phyloP scores from a whole-genome alignment of 2,329 filamentous ascomycete species.

The Trichoderma pleuroti region DNA sequence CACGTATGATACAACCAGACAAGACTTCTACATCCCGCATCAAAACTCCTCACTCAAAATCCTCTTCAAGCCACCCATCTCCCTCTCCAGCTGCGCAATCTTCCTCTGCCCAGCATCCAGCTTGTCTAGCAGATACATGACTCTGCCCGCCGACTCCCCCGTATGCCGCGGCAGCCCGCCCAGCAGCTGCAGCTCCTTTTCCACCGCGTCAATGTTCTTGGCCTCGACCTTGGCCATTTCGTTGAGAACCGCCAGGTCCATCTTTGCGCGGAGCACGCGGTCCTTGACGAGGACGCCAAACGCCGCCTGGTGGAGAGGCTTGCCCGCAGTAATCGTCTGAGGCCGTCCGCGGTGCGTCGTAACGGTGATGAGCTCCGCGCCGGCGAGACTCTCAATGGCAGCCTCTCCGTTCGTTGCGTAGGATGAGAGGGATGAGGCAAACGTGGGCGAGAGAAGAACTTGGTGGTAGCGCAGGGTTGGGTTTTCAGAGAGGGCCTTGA shows the following conservation, averaged over 20 bases:
- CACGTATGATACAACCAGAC: not conserved
- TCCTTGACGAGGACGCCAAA: conserved; percentile 72
- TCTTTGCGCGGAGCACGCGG: conserved; percentile 65
- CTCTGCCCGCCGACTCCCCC: conserved; percentile 60
- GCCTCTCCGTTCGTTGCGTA: conserved; percentile 62
- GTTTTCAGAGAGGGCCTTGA: conserved; percentile 70
- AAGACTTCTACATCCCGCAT: not conserved
- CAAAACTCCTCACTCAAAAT: conserved; percentile 47
- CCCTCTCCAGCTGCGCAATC: conserved; percentile 68
- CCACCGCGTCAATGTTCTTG: conserved; percentile 71
- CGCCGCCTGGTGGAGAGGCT: conserved; percentile 80
- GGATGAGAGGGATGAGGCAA: conserved; percentile 54
- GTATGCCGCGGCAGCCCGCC: conserved; percentile 68
- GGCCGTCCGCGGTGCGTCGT: conserved; percentile 72
- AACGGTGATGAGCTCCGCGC: conserved; percentile 81
- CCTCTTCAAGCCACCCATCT: conserved; percentile 71
- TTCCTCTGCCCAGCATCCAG: conserved; percentile 69
- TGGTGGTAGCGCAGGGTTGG: conserved; percentile 79
- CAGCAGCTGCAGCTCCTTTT: conserved; percentile 71
- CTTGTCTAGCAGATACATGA: conserved; percentile 72
- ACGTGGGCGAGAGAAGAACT: conserved; percentile 71
- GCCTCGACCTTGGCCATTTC: conserved; percentile 70
- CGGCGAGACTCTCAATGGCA: conserved; percentile 75
- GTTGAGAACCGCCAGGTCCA: conserved; percentile 67
- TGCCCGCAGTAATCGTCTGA: conserved; percentile 71